Conservation (phyloP, 345 rosid genomes). For the Camelina laxa region DNA sequence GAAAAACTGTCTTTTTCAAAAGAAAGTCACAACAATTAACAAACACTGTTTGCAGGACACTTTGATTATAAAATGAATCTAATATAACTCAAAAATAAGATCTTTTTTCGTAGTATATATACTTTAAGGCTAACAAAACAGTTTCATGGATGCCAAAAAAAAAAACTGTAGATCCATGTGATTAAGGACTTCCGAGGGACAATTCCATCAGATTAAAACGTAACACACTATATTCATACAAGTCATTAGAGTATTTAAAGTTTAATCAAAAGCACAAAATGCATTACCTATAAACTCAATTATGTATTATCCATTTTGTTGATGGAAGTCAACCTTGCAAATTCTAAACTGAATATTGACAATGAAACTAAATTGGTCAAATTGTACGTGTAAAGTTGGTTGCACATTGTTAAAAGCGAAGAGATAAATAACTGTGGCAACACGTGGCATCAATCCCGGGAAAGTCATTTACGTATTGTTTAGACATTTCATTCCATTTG, state of each 20-base stretch:
- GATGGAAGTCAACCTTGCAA: background rate
- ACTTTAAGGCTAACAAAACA: background rate
- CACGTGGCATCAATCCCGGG: conserved; percentile 14
- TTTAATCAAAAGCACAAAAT: background rate
- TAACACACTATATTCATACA: background rate
- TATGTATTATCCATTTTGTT: background rate
- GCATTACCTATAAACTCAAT: background rate
- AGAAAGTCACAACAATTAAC: too few relatives aligned
- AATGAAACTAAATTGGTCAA: conserved; percentile 12
- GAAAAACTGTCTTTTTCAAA: background rate
- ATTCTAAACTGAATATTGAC: background rate
- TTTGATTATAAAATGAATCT: background rate
- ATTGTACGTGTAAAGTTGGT: conserved; percentile 1
- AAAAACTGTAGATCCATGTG: background rate
- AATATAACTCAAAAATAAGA: background rate
- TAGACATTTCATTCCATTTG: background rate
- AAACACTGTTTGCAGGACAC: background rate
- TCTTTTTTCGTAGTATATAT: background rate
- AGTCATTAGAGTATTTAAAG: background rate
- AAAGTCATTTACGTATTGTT: background rate
- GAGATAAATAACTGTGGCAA: background rate
- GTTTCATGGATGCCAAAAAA: background rate
- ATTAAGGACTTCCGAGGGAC: too few relatives aligned
- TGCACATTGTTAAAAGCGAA: conserved; percentile 6
- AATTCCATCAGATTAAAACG: too few relatives aligned